Evolutionary conservation across 306 rosid species (phyloP).

Genomic region (Trifolium dubium): DNA sequence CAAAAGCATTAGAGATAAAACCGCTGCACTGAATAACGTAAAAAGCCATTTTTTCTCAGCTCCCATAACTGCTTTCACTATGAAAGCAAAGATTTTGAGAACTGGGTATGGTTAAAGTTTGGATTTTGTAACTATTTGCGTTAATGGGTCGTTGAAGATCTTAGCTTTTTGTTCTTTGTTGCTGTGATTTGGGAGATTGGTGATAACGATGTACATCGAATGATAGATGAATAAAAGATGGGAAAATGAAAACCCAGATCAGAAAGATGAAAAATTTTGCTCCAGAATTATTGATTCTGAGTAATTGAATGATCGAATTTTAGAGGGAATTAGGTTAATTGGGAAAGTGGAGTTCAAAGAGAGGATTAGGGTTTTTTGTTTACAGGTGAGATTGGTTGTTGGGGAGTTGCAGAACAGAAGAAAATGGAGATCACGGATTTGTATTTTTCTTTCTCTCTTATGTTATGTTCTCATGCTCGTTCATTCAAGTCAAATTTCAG

Average conservation of each 20-base stretch:
- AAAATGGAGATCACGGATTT: conserved; percentile 52
- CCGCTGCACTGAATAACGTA: conserved; percentile 71
- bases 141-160: conserved; percentile 60
- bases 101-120: conserved; percentile 36
- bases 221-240: background rate
- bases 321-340: background rate
- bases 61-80: conserved; percentile 60
- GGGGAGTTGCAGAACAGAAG: conserved; percentile 31
- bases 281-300: conserved; percentile 11
- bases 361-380: conserved; percentile 55
- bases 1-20: conserved; percentile 62
- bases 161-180: conserved; percentile 39
- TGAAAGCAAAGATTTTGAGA: conserved; percentile 44
- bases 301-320: conserved; percentile 15
- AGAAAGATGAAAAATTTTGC: conserved; percentile 29
- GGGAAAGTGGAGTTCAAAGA: background rate
- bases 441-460: background rate
- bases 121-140: conserved; percentile 35
- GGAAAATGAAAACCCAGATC: conserved; percentile 41
- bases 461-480: conserved; percentile 1
- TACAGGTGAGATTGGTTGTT: conserved; percentile 46
- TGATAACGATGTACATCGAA: conserved; percentile 39
- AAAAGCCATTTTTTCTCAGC: conserved; percentile 90
- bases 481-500: conserved; percentile 38
- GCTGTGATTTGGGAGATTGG: conserved; percentile 19